Evolutionary conservation across 495 filamentous ascomycete genomes (phyloP).

Genomic region (Penicillium silybi): DNA sequence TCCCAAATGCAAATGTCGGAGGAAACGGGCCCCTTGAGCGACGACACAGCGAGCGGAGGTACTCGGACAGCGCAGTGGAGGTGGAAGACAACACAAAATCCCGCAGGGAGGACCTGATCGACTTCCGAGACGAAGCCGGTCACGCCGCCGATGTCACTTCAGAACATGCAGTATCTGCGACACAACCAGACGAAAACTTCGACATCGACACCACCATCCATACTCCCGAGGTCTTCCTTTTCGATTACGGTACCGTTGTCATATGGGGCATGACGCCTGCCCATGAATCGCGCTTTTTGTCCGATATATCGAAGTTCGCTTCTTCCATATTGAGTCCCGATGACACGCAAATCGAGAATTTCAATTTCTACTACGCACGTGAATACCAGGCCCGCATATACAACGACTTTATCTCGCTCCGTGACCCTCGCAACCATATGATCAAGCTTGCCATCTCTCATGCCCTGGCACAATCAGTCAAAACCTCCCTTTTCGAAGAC

Average conservation of each 20-base stretch:
- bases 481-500: conserved; percentile 97
- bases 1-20: conserved; percentile 13
- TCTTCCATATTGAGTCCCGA: conserved; percentile 80
- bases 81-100: conserved; percentile 48
- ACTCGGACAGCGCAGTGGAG: conserved; percentile 60
- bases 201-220: conserved; percentile 66
- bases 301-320: conserved; percentile 95
- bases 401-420: conserved; percentile 94
- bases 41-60: conserved; percentile 55
- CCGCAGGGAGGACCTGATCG: conserved; percentile 52
- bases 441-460: conserved; percentile 95
- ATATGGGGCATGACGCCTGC: conserved; percentile 93
- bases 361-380: conserved; percentile 98
- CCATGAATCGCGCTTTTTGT: conserved; percentile 83
- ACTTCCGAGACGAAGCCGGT: conserved; percentile 42
- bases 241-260: conserved; percentile 99
- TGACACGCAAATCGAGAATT: conserved; percentile 91
- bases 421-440: conserved; percentile 95
- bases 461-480: conserved; percentile 86
- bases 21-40: conserved; percentile 31
- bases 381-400: conserved; percentile 98
- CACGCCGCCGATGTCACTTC: conserved; percentile 22
- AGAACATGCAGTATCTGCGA: conserved; percentile 21
- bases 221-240: conserved; percentile 91
- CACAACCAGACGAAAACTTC: conserved; percentile 25